Evolutionary conservation across 1,139 yeast genomes (phyloP), one percentile per base, ranked within the genome.

Genomic region (Insectozyma bohioensis): DNA sequence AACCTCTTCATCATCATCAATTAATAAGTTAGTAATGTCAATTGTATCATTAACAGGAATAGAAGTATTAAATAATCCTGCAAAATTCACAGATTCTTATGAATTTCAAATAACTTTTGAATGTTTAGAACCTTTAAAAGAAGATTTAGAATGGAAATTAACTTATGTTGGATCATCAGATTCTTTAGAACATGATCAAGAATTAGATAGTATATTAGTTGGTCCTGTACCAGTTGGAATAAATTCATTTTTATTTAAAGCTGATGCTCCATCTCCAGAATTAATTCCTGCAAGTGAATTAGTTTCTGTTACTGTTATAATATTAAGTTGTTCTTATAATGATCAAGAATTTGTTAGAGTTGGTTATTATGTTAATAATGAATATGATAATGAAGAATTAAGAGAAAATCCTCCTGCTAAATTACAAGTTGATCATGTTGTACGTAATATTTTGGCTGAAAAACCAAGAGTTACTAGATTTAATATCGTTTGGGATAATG

Each of bases 171-270:
- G 99, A 1, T 85, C 95, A 6, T 88, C 96, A 1, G 75, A 94
- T 34, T 87, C 96, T 21, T 57, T 87, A 39, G 97, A 92, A 47
- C 97, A 92, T 49, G 99, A 92, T 58, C 98, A 94, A 61, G 97
- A 90, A 54, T 67, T 92, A 36, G 99, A 92, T 54, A 87, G 97
- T 2, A 80, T 94, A 28, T 67, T 94, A 16, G 99, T 92, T 4
- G 98, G 99, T 0, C 99, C 98, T 0, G 95, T 92, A 4, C 99
- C 98, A 0, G 95, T 92, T 4, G 99, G 99, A 1, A 80, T 92
- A 33, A 92, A 92, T 55, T 90, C 92, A 59, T 94, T 92, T 49
- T 72, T 90, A 12, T 85, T 92, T 56, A 80, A 86, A 20, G 97
- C 98, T 0, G 97, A 92, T 51, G 95, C 99, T 0, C 98, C 98